Conservation (phyloP, 306 rosid genomes). For the Leucaena leucocephala region DNA sequence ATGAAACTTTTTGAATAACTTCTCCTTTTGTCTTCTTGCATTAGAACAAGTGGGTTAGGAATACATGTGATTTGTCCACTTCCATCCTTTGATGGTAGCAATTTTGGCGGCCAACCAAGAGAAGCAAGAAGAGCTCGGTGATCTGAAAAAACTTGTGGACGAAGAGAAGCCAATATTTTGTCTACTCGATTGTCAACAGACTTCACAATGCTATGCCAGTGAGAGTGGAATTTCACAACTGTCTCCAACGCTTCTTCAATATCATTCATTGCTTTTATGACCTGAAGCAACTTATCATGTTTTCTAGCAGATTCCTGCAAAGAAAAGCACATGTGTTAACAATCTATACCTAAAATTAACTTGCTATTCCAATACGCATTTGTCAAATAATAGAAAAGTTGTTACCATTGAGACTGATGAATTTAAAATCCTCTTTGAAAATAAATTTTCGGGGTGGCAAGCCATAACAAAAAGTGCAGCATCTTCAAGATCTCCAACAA, state of each 20-base stretch:
- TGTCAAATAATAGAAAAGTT: conserved; percentile 21
- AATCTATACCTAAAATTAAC: conserved; percentile 19
- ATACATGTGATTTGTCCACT: conserved; percentile 40
- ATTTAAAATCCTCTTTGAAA: conserved; percentile 49
- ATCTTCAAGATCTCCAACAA: conserved; percentile 88
- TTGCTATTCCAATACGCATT: conserved; percentile 26
- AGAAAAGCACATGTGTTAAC: conserved; percentile 24
- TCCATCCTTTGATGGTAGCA: conserved; percentile 43
- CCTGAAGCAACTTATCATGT: conserved; percentile 61
- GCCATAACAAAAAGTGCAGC: conserved; percentile 63
- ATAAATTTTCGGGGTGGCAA: conserved; percentile 51
- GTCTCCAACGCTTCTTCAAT: conserved; percentile 54
- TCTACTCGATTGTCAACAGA: conserved; percentile 71
- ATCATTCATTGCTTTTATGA: conserved; percentile 62
- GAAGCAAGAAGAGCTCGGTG: conserved; percentile 73
- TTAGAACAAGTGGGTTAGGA: conserved; percentile 66
- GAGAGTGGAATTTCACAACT: conserved; percentile 48
- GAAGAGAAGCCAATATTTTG: conserved; percentile 57
- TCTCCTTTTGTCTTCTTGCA: conserved; percentile 65
- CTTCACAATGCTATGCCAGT: conserved; percentile 59
- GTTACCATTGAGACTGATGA: conserved; percentile 50
- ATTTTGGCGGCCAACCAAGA: conserved; percentile 91
- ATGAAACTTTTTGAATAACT: conserved; percentile 64
- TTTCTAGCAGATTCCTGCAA: conserved; percentile 61
- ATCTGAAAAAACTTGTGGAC: conserved; percentile 71